Evolutionary conservation across 345 rosid genomes (phyloP).

Genomic region (Boechera divaricarpa): DNA sequence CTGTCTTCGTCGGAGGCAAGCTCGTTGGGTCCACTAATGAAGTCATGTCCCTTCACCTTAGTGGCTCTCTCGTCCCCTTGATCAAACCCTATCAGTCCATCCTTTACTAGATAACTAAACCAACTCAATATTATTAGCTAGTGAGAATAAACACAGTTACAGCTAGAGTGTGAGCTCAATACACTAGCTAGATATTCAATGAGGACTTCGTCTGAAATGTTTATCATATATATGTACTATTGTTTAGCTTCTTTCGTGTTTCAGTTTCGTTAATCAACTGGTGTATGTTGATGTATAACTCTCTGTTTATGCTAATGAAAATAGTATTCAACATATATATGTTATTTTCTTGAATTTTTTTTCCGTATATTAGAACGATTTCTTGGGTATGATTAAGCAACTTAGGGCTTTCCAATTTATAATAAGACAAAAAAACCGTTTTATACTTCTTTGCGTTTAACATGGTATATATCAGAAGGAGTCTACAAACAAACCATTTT

Average conservation of each 20-base stretch:
- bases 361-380: not conserved
- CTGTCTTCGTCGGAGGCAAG: slow-evolving; percentile 76
- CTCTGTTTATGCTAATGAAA: slow-evolving; percentile 34
- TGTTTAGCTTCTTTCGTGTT: slow-evolving; percentile 36
- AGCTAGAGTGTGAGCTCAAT: slow-evolving; percentile 23
- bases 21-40: slow-evolving; percentile 80
- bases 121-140: slow-evolving; percentile 15
- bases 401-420: not conserved
- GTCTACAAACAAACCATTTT: not conserved
- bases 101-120: slow-evolving; percentile 24
- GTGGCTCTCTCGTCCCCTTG: slow-evolving; percentile 66
- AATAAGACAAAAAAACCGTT: not conserved
- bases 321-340: slow-evolving; percentile 17
- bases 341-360: not conserved
- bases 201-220: slow-evolving; percentile 25
- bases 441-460: not conserved
- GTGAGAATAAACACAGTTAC: slow-evolving; percentile 31
- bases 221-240: slow-evolving; percentile 21
- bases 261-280: slow-evolving; percentile 35
- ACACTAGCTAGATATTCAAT: slow-evolving; percentile 36
- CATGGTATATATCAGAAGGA: not conserved
- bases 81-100: slow-evolving; percentile 67
- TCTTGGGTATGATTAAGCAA: not conserved
- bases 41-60: slow-evolving; percentile 85
- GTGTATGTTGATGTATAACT: slow-evolving; percentile 33